A percentile compares a stretch with the other conserved stretches of the same genome.
Evolutionary conservation across 106 monocot genomes (phyloP).

Genomic region (Dendrobium huoshanense): DNA sequence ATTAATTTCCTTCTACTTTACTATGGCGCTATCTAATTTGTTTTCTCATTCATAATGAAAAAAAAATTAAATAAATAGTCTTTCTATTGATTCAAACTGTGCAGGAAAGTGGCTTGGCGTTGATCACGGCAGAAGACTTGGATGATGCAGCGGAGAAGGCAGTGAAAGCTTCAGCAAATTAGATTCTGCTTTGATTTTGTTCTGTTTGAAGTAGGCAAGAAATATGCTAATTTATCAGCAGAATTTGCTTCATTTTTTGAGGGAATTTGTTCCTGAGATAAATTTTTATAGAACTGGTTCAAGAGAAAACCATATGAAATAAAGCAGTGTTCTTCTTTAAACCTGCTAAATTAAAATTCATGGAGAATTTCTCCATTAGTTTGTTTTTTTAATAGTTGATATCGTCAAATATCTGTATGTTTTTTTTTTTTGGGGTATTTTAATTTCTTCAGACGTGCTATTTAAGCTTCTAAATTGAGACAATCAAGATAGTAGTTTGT

Average conservation of each 20-base stretch:
- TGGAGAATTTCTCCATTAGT: background rate
- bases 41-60: background rate
- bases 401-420: no score
- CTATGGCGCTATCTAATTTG: background rate
- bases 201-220: background rate
- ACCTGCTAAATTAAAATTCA: background rate
- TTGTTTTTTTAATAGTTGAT: no score
- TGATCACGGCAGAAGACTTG: slow-evolving; percentile 91
- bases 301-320: background rate
- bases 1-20: background rate
- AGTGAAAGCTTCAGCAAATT: slow-evolving; percentile 57
- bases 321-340: background rate
- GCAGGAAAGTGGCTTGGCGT: slow-evolving; percentile 88
- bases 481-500: no score
- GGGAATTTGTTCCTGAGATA: background rate
- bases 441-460: no score
- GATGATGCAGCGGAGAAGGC: slow-evolving; percentile 98
- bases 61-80: background rate
- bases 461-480: no score
- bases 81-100: slow-evolving; percentile 1
- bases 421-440: no score
- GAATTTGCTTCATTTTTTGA: background rate
- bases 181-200: background rate
- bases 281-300: background rate
- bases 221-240: background rate